A percentile compares a stretch with the other conserved stretches of the same genome.
Conservation (phyloP, 2,329 filamentous ascomycete species). For the Colletotrichum sp. region DNA sequence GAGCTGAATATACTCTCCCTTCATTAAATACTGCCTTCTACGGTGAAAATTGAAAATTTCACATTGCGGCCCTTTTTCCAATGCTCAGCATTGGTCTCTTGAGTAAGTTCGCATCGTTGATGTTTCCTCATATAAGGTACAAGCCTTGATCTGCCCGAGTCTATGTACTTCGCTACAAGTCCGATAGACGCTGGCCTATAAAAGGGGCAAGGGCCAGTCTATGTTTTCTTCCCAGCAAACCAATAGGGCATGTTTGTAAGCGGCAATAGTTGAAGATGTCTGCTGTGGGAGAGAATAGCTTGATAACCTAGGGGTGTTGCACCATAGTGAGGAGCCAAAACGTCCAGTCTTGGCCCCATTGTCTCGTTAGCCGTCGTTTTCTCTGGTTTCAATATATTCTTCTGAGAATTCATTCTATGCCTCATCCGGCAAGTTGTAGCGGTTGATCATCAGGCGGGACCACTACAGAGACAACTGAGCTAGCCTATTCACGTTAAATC, state of each 20-base stretch:
- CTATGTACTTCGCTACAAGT: too few species aligned
- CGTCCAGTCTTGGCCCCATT: neutral
- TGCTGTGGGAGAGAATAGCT: neutral
- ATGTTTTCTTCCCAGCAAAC: neutral
- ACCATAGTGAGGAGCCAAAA: neutral
- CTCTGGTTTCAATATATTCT: neutral
- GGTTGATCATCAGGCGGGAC: neutral
- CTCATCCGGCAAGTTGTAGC: accelerated
- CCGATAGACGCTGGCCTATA: accelerated
- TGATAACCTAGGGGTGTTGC: neutral
- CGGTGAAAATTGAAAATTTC: too few species aligned
- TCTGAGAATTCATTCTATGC: accelerated
- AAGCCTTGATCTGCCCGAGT: neutral
- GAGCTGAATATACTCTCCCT: too few species aligned
- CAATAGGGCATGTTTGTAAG: too few species aligned
- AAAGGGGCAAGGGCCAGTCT: neutral
- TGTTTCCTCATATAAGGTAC: neutral
- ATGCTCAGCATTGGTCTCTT: too few species aligned
- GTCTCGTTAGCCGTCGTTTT: neutral
- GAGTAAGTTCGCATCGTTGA: neutral
- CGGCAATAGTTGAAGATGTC: too few species aligned
- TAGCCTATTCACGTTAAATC: neutral
- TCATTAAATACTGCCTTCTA: too few species aligned
- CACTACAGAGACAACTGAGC: neutral
- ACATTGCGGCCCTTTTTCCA: too few species aligned